Conservation (phyloP, 805 yeast species). For the Spathaspora hagerdaliae region DNA sequence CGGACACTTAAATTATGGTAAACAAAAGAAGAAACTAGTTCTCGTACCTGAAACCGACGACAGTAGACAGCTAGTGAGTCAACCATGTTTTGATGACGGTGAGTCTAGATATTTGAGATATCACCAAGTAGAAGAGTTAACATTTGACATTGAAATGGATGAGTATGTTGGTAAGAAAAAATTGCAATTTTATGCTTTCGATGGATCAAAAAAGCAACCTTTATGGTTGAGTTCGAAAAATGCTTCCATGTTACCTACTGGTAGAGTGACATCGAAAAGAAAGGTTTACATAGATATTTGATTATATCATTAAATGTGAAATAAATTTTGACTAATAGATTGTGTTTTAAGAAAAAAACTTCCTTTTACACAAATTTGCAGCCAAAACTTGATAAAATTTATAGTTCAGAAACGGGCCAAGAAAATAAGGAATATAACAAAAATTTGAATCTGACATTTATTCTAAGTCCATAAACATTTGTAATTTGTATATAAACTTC, state of each 20-base stretch:
- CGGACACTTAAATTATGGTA: constrained; percentile 11
- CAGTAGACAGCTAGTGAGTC: constrained; percentile 18
- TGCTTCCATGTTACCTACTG: constrained; percentile 17
- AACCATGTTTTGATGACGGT: constrained; percentile 15
- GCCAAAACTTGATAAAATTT: no score
- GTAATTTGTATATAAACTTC: no score
- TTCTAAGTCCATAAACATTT: no score
- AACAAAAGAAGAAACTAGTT: constrained; percentile 8
- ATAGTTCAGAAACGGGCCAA: no score
- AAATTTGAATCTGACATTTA: no score
- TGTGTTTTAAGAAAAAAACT: no score
- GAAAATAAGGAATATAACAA: no score
- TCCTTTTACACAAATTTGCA: no score
- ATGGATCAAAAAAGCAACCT: constrained; percentile 17
- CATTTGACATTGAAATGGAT: constrained; percentile 14
- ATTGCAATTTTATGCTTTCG: constrained; percentile 12
- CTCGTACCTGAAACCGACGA: constrained; percentile 14
- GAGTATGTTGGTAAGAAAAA: constrained; percentile 11
- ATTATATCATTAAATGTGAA: not conserved
- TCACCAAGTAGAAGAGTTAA: constrained; percentile 10
- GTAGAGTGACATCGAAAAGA: not conserved
- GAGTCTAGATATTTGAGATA: constrained; percentile 14
- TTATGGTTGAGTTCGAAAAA: constrained; percentile 16
- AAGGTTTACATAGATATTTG: not conserved
- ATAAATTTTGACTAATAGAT: no score